Evolutionary conservation across 768 basidiomycete species (phyloP).

Genomic region (Agrocybe praecox): DNA sequence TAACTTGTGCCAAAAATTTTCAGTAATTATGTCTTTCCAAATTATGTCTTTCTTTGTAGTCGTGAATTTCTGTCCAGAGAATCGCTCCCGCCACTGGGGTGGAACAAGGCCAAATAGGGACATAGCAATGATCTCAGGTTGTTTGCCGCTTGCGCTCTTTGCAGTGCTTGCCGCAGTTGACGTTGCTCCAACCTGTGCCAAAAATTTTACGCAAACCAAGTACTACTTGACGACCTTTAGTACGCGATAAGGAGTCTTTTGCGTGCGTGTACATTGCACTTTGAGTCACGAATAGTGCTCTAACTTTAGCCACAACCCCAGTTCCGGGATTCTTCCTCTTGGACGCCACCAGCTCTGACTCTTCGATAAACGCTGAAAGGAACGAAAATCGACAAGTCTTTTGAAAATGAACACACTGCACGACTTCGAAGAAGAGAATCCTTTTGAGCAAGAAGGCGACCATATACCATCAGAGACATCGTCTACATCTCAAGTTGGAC

Average conservation of each 20-base stretch:
- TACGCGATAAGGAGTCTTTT: background rate
- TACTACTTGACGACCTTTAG: background rate
- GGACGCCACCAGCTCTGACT: background rate
- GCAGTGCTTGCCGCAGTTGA: slow-evolving; percentile 4
- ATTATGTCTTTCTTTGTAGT: slow-evolving; percentile 6
- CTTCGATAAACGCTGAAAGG: background rate
- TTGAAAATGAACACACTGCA: slow-evolving; percentile 23
- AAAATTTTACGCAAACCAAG: background rate
- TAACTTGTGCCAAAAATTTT: no score
- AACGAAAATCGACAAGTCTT: background rate
- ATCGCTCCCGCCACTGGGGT: slow-evolving; percentile 26
- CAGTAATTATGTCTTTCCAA: background rate
- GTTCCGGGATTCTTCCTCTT: background rate
- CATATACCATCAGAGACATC: slow-evolving; percentile 52
- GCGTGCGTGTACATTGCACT: background rate
- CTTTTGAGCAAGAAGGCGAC: slow-evolving; percentile 57
- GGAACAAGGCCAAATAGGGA: slow-evolving; percentile 44
- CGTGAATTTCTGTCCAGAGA: background rate
- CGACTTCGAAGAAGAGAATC: slow-evolving; percentile 64
- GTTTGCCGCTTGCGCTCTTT: no score
- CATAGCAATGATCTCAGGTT: slow-evolving; percentile 5
- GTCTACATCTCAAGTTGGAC: slow-evolving; percentile 52
- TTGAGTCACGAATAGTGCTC: background rate
- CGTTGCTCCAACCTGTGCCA: background rate
- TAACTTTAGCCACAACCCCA: slow-evolving; percentile 2